Base-by-base conservation (phyloP, 305 asterid genomes). In the Ilex paraguariensis region DNA sequence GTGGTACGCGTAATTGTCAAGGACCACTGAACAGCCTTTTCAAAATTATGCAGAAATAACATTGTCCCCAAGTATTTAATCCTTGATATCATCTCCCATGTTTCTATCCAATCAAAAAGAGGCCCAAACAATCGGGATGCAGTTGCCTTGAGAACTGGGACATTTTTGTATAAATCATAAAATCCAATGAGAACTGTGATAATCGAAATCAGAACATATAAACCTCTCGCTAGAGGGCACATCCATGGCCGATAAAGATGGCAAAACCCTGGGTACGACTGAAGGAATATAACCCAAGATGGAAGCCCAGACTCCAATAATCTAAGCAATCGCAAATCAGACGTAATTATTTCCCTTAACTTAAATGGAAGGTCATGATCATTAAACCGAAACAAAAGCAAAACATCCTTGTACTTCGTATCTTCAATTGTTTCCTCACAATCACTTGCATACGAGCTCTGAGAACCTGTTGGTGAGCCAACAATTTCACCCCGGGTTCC, bases 191-290 rank as follows among this genome's bases (percentile, higher is more conserved):
- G 87, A 66, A 93, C 99, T 42, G 99, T 93, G 65, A 86, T 76
- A 62, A 86, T 55, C 30, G 97, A 94, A 70, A 88, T 87, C 30
- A 85, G 65, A 54, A 90, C 86, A 52, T 94, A 94, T 56, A 90
- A 77, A 60, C 72, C 78, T 77, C 97, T 82, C 50, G 95, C 96
- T 66, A 90, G 74, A 71, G 96, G 97, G 65, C 96, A 94, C 99
- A 94, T 94, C 99, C 97, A 94, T 10, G 99, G 99, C 50, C 97
- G 95, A 66, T 94, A 90, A 66, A 94, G 62, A 79, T 85, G 89
- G 79, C 87, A 83, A 77, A 94, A 83, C 33, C 79, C 88, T 5
- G 99, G 99, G 75, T 94, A 94, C 44, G 99, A 90, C 67, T 94
- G 99, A 67, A 90, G 91, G 81, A 94, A 90, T 64, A 90, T 78